Evolutionary conservation across 148 eudicot species (phyloP).

Genomic region (Vaccinium myrtillus): DNA sequence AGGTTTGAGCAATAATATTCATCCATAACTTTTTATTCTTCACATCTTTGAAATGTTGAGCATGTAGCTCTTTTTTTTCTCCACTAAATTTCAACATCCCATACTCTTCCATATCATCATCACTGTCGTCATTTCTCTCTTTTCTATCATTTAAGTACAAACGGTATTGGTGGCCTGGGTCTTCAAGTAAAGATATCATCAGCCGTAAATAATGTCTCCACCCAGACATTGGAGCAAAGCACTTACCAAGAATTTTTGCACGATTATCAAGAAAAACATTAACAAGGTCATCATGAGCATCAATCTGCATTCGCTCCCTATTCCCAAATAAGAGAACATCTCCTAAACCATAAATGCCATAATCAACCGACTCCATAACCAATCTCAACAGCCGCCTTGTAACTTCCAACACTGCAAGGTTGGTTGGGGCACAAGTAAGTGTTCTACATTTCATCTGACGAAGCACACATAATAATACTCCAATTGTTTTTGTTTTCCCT

Average conservation of each 20-base stretch:
- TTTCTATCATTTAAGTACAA: constrained; percentile 27
- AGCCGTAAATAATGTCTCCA: constrained; percentile 39
- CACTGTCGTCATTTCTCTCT: not conserved
- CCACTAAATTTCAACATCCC: not conserved
- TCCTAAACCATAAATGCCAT: constrained; percentile 46
- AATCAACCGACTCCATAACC: constrained; percentile 4
- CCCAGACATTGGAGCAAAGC: constrained; percentile 45
- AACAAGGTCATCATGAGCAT: constrained; percentile 34
- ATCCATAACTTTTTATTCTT: constrained; percentile 16
- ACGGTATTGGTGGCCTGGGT: constrained; percentile 35
- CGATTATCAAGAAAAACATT: constrained; percentile 51
- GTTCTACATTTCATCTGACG: constrained; percentile 31
- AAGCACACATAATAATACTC: constrained; percentile 28
- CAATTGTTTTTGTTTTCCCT: constrained; percentile 58
- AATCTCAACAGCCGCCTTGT: constrained; percentile 25
- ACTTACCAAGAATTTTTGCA: constrained; percentile 27
- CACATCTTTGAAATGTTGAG: not conserved
- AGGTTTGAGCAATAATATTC: constrained; percentile 22
- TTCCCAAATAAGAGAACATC: constrained; percentile 63
- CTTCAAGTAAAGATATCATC: constrained; percentile 50
- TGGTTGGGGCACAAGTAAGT: constrained; percentile 54
- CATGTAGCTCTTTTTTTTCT: not conserved
- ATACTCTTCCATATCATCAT: not conserved
- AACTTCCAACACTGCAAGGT: constrained; percentile 44
- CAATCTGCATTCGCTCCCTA: constrained; percentile 52